These are phyloP conservation scores for Ophidiomyces ophidiicola DNA, from an alignment of 2,329 filamentous ascomycete species.

Conservation along the genomic window DNA sequence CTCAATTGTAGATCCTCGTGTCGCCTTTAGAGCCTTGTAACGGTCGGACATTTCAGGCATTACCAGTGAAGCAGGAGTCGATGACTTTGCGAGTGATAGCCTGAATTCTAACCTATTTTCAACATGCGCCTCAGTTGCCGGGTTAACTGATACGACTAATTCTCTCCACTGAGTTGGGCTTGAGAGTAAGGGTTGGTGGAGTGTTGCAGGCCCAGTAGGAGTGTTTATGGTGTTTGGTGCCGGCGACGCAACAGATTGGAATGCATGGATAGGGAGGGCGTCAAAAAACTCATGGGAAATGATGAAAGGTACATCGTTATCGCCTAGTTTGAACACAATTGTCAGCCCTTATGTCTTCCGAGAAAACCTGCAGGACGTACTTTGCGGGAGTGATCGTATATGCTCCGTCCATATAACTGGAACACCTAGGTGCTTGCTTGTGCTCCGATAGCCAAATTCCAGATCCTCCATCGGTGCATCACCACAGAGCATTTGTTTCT, in stretches of 20 bases:
- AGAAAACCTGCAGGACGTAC: conserved; percentile 33
- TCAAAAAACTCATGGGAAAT: conserved; percentile 98
- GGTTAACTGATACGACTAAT: conserved; percentile 60
- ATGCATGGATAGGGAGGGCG: conserved; percentile 88
- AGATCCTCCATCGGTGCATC: conserved; percentile 55
- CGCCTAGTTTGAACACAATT: conserved; percentile 34
- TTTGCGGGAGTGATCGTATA: conserved; percentile 64
- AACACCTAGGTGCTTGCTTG: conserved; percentile 59
- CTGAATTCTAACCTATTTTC: conserved; percentile 64
- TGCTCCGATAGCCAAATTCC: conserved; percentile 60
- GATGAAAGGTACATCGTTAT: conserved; percentile 72
- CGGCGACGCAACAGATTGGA: conserved; percentile 57
- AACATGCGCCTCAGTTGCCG: conserved; percentile 42
- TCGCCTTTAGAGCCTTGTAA: conserved; percentile 61
- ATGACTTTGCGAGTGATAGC: conserved; percentile 59
- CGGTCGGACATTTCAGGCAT: conserved; percentile 71
- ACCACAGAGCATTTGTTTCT: conserved; percentile 72
- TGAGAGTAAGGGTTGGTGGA: conserved; percentile 31
- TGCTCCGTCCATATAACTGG: conserved; percentile 88
- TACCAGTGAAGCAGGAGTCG: conserved; percentile 73
- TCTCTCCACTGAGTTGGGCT: conserved; percentile 62
- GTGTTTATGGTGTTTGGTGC: conserved; percentile 38
- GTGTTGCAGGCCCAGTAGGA: conserved; percentile 37
- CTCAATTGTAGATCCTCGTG: conserved; percentile 63
- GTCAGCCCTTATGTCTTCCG: conserved; percentile 14